Conservation (phyloP, 2,329 filamentous ascomycete genomes). For the Xylariales sp. region DNA sequence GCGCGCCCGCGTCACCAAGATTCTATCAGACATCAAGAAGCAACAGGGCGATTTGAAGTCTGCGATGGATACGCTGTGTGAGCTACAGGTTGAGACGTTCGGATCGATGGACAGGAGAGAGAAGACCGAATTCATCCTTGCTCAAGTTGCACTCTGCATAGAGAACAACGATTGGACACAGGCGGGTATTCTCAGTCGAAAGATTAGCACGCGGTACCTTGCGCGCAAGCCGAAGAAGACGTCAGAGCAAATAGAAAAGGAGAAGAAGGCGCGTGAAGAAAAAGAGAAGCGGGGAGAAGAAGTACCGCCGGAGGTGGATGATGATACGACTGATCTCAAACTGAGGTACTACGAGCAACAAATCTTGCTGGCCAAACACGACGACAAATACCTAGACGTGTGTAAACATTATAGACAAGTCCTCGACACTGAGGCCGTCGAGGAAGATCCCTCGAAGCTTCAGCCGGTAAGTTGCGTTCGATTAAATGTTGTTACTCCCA, state of each 20-base stretch:
- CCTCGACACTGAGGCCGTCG: conserved; percentile 93
- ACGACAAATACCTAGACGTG: conserved; percentile 95
- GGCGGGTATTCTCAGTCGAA: conserved; percentile 90
- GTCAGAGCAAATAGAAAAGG: conserved; percentile 88
- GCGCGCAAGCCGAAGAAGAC: conserved; percentile 91
- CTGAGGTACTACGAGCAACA: conserved; percentile 97
- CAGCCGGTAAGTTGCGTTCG: conserved; percentile 73
- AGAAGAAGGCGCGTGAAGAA: conserved; percentile 88
- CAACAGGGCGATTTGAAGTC: conserved; percentile 90
- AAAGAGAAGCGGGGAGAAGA: conserved; percentile 83
- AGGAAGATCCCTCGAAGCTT: conserved; percentile 87
- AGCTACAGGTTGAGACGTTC: conserved; percentile 98
- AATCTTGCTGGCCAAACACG: conserved; percentile 94
- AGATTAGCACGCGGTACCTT: conserved; percentile 96
- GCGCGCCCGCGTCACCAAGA: conserved; percentile 92
- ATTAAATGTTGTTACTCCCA: neutral
- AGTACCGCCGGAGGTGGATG: conserved; percentile 79
- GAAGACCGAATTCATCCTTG: conserved; percentile 98
- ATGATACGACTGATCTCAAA: conserved; percentile 97
- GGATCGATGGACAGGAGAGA: conserved; percentile 97
- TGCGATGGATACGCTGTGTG: conserved; percentile 92
- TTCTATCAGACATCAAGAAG: conserved; percentile 98
- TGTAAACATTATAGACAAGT: conserved; percentile 99
- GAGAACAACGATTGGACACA: conserved; percentile 97
- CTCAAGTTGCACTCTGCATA: conserved; percentile 94